Conservation (phyloP, 192 early-diverging fungal species). For the Coemansia sp. region DNA sequence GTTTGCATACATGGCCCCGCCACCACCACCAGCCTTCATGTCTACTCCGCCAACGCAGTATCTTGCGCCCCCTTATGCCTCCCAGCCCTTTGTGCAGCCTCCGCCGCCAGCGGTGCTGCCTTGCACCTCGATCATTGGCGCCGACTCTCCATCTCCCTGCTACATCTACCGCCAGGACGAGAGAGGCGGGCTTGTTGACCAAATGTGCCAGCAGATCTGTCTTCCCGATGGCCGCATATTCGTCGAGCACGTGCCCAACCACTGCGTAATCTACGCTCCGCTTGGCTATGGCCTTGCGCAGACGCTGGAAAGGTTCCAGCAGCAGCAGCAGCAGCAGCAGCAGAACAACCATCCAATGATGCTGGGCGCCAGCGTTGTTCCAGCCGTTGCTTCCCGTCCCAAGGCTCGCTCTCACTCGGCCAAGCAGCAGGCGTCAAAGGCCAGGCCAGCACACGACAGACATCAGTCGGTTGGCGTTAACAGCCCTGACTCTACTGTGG, state of each 20-base stretch:
- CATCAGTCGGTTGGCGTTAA: not conserved
- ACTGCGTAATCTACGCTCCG: conserved; percentile 44
- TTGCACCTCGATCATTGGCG: conserved; percentile 13
- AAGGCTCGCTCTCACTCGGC: not conserved
- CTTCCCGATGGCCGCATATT: conserved; percentile 41
- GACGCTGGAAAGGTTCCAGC: conserved; percentile 7
- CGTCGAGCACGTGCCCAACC: conserved; percentile 49
- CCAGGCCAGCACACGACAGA: not conserved
- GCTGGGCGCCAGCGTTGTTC: not conserved
- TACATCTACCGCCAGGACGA: conserved; percentile 49
- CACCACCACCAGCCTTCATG: conserved; percentile 39
- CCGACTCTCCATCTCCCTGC: conserved; percentile 28
- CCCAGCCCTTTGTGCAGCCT: not conserved
- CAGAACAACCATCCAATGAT: not conserved
- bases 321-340: conserved; percentile 4
- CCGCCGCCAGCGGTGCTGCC: conserved; percentile 7
- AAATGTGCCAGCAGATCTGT: conserved; percentile 43
- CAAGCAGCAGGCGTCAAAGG: conserved; percentile 5
- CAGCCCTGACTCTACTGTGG: not conserved
- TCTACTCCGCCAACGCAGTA: conserved; percentile 12
- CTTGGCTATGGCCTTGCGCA: conserved; percentile 22
- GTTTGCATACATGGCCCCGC: conserved; percentile 41
- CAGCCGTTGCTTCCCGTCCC: not conserved
- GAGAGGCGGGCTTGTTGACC: conserved; percentile 21
- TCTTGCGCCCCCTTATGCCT: conserved; percentile 1